A percentile compares a stretch with the other conserved stretches of the same genome.
These are phyloP conservation scores for Venturia effusa DNA, from an alignment of 2,329 filamentous ascomycete genomes.

Conservation along the genomic window DNA sequence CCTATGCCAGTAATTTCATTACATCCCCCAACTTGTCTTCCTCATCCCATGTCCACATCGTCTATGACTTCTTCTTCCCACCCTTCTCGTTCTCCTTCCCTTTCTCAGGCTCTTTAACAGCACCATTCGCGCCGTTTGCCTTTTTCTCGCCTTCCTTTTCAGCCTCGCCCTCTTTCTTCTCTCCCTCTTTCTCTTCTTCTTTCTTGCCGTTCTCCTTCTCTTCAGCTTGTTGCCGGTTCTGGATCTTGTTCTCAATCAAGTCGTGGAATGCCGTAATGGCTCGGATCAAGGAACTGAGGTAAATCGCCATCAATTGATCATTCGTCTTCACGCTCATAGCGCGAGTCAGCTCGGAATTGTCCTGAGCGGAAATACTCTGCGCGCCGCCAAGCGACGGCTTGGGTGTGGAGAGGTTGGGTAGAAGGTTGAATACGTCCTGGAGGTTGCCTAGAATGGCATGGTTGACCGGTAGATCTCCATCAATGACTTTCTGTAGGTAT, in stretches of 20 bases:
- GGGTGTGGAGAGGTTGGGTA: conserved; percentile 88
- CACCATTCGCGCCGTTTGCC: conserved; percentile 27
- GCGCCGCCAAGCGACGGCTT: conserved; percentile 44
- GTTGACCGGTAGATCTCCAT: conserved; percentile 87
- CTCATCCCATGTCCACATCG: background rate
- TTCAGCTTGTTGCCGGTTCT: conserved; percentile 94
- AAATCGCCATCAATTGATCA: conserved; percentile 97
- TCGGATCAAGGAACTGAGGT: conserved; percentile 89
- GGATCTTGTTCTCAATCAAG: conserved; percentile 98
- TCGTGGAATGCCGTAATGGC: conserved; percentile 99
- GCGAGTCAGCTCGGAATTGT: conserved; percentile 79
- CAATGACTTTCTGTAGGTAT: conserved; percentile 92
- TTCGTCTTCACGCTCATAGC: conserved; percentile 99
- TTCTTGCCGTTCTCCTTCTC: conserved; percentile 70
- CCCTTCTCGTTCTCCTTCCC: conserved; percentile 46
- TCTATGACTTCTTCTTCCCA: conserved; percentile 16
- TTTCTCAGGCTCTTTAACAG: conserved; percentile 44
- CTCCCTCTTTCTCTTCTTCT: conserved; percentile 52
- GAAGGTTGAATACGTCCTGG: conserved; percentile 98
- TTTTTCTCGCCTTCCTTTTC: conserved; percentile 34
- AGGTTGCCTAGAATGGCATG: conserved; percentile 95
- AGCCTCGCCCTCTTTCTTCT: conserved; percentile 39
- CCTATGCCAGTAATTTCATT: background rate
- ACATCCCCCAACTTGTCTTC: background rate
- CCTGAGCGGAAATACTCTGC: conserved; percentile 39